These are phyloP conservation scores for Oryza meridionalis DNA, from an alignment of 176 grass and related monocot species.

Conservation along the genomic window DNA sequence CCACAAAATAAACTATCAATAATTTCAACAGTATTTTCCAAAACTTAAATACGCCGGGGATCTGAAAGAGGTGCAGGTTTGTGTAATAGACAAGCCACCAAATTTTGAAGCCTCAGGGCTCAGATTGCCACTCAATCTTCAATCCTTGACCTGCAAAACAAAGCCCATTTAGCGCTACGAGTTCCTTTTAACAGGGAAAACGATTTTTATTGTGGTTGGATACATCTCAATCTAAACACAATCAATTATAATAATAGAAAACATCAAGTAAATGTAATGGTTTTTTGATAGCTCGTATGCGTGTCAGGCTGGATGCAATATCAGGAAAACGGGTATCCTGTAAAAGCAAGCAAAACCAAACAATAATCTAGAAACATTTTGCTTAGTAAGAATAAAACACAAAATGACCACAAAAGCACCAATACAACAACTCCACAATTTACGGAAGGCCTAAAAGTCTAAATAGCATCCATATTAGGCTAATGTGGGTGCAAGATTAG, in stretches of 20 bases:
- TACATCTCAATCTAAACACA: background rate
- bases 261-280: background rate
- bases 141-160: constrained; percentile 28
- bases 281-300: background rate
- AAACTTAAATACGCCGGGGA: background rate
- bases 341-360: background rate
- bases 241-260: background rate
- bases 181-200: background rate
- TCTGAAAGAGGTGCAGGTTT: background rate
- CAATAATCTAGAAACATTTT: constrained; percentile 21
- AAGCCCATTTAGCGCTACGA: background rate
- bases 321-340: background rate
- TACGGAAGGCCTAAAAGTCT: background rate
- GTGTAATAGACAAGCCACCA: constrained; percentile 1
- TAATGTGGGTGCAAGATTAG: constrained; percentile 9
- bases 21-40: background rate
- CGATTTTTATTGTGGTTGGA: background rate
- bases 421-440: background rate
- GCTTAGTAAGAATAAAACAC: background rate
- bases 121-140: constrained; percentile 2
- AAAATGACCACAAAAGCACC: background rate
- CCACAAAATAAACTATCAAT: background rate
- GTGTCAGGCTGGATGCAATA: background rate
- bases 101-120: constrained; percentile 4
- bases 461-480: constrained; percentile 1